These are phyloP conservation scores for Gliomastix tumulicola DNA, from an alignment of 2,329 filamentous ascomycete genomes.

Conservation along the genomic window DNA sequence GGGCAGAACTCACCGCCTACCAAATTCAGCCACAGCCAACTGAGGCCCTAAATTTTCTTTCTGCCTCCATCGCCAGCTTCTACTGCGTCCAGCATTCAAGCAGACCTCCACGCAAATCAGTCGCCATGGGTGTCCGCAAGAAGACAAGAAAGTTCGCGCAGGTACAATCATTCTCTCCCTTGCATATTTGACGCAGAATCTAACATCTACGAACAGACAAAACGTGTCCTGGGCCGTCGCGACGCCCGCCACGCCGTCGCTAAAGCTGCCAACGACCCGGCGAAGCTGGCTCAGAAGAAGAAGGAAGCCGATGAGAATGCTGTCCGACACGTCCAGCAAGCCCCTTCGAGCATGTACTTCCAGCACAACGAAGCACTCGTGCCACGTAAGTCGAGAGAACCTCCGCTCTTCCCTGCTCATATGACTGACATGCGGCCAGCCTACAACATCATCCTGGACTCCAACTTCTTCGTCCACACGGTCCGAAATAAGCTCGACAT, in stretches of 20 bases:
- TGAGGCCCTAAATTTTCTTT: too few species aligned
- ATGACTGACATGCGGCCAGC: too few species aligned
- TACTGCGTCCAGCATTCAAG: too few species aligned
- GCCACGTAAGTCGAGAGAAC: too few species aligned
- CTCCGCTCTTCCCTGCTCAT: too few species aligned
- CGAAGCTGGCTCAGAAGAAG: conserved; percentile 45
- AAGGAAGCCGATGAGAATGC: conserved; percentile 27
- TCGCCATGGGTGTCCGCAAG: conserved; percentile 76
- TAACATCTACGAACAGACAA: conserved; percentile 25
- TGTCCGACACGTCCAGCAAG: neutral
- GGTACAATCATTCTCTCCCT: conserved; percentile 29
- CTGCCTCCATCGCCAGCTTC: too few species aligned
- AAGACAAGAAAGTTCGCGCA: conserved; percentile 86
- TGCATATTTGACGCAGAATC: neutral
- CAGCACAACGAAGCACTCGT: conserved; percentile 79
- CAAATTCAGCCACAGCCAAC: too few species aligned
- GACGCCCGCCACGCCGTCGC: too few species aligned
- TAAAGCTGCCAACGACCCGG: neutral
- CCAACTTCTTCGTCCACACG: conserved; percentile 86
- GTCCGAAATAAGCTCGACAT: conserved; percentile 87
- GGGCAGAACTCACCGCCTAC: too few species aligned
- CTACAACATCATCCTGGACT: conserved; percentile 74
- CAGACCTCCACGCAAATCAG: too few species aligned
- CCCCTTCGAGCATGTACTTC: conserved; percentile 60
- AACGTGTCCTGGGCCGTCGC: conserved; percentile 74